Evolutionary conservation across 805 yeast genomes (phyloP), one percentile per base, ranked within the genome.

Genomic region (Komagataella pseudopastoris): DNA sequence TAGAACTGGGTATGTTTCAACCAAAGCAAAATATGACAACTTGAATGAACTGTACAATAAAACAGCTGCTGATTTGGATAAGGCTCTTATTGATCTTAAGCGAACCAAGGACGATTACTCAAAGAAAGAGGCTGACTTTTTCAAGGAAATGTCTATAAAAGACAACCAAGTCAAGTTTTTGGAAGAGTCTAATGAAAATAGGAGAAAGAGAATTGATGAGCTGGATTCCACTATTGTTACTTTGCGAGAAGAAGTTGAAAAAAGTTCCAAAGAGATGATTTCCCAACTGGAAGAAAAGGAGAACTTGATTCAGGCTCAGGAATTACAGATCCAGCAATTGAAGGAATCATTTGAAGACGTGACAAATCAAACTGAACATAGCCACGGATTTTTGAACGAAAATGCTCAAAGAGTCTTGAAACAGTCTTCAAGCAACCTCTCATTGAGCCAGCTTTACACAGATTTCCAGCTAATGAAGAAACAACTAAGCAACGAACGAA

Each of bases 401-500:
- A 73, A 85, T 6, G 85, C 88, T 1, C 75, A 77, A 49, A 74
- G 76, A 44, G 72, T 81, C 20, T 69, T 81, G 7, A 68, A 70
- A 46, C 62, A 59, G 20, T 55, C 50, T 50, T 60, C 61, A 10
- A 55, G 57, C 10, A 81, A 83, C 6, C 74, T 85, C 6, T 80
- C 90, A 0, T 67, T 86, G 45, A 81, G 86, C 3, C 77, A 85
- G 47, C 67, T 85, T 30, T 79, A 82, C 56, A 64, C 85, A 1
- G 91, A 85, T 58, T 79, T 77, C 58, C 76, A 78, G 54, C 70
- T 77, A 51, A 64, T 87, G 52, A 82, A 80, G 63, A 84, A 76
- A 56, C 85, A 84, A 56, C 68, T 87, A 49, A 72, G 78, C 2
- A 75, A 78, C 51, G 96, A 88, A 64, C 78, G 81, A 58, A 74